phyloP scores from a whole-genome alignment of 768 basidiomycete genomes.

The Tremella mesenterica region DNA sequence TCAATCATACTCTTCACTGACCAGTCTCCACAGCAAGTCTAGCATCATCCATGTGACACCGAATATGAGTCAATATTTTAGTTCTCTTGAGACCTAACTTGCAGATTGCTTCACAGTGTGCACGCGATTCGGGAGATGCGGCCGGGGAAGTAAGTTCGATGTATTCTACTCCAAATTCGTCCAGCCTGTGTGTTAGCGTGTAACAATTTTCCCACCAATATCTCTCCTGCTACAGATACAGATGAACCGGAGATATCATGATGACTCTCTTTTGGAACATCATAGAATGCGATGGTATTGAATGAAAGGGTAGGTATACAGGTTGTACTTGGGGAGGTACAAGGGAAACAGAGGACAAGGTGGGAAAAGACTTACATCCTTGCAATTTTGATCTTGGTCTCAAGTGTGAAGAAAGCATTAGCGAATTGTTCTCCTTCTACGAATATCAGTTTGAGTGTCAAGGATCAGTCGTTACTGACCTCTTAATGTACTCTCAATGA shows the following conservation, averaged over 20 bases:
- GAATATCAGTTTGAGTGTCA: slow-evolving; percentile 13
- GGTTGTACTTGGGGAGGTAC: background rate
- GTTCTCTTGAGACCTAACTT: slow-evolving; percentile 80
- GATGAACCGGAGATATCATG: no score
- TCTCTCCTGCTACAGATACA: no score
- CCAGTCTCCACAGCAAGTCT: slow-evolving; percentile 97
- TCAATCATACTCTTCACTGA: slow-evolving; percentile 41
- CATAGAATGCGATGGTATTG: background rate
- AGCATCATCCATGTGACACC: slow-evolving; percentile 99
- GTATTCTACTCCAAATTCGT: slow-evolving; percentile 99
- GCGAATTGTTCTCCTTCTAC: slow-evolving; percentile 98
- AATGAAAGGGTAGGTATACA: no score
- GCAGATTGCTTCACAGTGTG: slow-evolving; percentile 97
- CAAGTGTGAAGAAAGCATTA: slow-evolving; percentile 98
- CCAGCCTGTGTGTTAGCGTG: slow-evolving; percentile 50
- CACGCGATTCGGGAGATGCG: slow-evolving; percentile 87
- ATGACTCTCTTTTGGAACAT: background rate
- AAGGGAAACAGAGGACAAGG: background rate
- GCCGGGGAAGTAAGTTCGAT: slow-evolving; percentile 97
- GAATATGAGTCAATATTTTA: slow-evolving; percentile 90
- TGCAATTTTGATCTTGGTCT: slow-evolving; percentile 99
- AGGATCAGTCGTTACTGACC: slow-evolving; percentile 50
- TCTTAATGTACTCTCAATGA: slow-evolving; percentile 70
- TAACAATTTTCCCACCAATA: no score
- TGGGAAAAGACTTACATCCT: slow-evolving; percentile 52